phyloP scores from a whole-genome alignment of 2,329 filamentous ascomycete genomes.

The Penicillium sp. region DNA sequence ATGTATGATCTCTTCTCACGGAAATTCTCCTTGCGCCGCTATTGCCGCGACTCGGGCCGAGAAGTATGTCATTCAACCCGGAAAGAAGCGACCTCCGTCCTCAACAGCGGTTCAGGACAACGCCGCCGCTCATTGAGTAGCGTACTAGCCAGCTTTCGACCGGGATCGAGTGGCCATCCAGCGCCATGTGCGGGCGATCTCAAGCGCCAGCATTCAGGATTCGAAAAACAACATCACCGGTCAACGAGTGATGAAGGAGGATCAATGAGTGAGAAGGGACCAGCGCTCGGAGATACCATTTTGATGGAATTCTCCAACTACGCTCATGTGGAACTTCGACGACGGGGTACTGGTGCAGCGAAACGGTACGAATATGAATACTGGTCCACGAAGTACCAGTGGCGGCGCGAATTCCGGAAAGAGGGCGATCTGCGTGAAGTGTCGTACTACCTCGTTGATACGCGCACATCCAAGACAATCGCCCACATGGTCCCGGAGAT shows the following conservation, averaged over 20 bases:
- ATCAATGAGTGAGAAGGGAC: conserved; percentile 7
- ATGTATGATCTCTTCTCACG: conserved; percentile 88
- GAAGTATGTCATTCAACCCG: conserved; percentile 86
- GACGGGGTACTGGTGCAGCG: conserved; percentile 63
- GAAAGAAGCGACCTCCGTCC: conserved; percentile 59
- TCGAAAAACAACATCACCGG: conserved; percentile 39
- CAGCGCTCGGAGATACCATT: conserved; percentile 70
- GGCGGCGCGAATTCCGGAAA: conserved; percentile 73
- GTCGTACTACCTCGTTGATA: conserved; percentile 77
- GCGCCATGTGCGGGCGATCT: conserved; percentile 45
- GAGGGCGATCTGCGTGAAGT: conserved; percentile 64
- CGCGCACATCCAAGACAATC: conserved; percentile 64
- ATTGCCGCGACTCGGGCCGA: conserved; percentile 88
- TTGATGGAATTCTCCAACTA: conserved; percentile 98
- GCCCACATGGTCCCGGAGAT: conserved; percentile 85
- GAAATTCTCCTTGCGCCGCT: conserved; percentile 87
- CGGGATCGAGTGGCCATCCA: conserved; percentile 52
- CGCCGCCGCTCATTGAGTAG: conserved; percentile 63
- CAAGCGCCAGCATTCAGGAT: conserved; percentile 61
- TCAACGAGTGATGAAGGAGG: conserved; percentile 30
- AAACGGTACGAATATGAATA: conserved; percentile 91
- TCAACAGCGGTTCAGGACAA: conserved; percentile 53
- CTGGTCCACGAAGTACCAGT: conserved; percentile 84
- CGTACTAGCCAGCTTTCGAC: conserved; percentile 57
- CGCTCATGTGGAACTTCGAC: conserved; percentile 80